Evolutionary conservation across 1,284 basidiomycete species (phyloP), one percentile per base, ranked within the genome.

Genomic region (Puccinia novopanici): DNA sequence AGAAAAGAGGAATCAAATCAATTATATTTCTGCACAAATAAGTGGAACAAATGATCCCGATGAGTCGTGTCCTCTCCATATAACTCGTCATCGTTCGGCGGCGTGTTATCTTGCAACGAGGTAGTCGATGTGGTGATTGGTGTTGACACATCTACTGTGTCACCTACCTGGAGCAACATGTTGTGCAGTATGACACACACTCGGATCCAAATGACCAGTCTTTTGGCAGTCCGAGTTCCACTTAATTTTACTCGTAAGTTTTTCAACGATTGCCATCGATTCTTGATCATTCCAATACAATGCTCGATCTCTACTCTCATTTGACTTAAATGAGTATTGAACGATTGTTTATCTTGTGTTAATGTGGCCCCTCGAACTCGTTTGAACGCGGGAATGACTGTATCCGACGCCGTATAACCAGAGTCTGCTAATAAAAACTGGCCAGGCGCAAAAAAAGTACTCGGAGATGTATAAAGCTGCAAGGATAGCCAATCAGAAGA

Each of bases 241-340:
- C n/a, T n/a, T n/a, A n/a, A n/a, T 17, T 72, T n/a, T 40, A 5
- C 13, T 34, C 52, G 13, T 3, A 72, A 27, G 10, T 12, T 15
- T 27, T 50, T 48, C 34, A 75, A 8, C 15, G 59, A 75, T 50
- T 61, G 57, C 74, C 74, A 75, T 65, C 27, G n/a, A 27, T 34
- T 50, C 15, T 75, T 75, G n/a, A 75, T 30, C 37, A 75, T 50
- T n/a, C 74, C 74, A 75, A 63, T 75, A 27, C 34, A 27, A 52
- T 75, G 74, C 45, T 75, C 74, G 22, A 75, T 30, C 1, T n/a
- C 22, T 12, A 76, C 74, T 24, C 74, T 5, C 50, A 63, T n/a
- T n/a, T n/a, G n/a, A n/a, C n/a, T n/a, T n/a, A n/a, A n/a, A n/a
- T n/a, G n/a, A n/a, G n/a, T n/a, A 37, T 76, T 76, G 48, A 76